Percentiles rank a stretch among this genome's conserved stretches.
Conservation (phyloP, 495 filamentous ascomycete species). For the Aspergillus incahuasiensis region DNA sequence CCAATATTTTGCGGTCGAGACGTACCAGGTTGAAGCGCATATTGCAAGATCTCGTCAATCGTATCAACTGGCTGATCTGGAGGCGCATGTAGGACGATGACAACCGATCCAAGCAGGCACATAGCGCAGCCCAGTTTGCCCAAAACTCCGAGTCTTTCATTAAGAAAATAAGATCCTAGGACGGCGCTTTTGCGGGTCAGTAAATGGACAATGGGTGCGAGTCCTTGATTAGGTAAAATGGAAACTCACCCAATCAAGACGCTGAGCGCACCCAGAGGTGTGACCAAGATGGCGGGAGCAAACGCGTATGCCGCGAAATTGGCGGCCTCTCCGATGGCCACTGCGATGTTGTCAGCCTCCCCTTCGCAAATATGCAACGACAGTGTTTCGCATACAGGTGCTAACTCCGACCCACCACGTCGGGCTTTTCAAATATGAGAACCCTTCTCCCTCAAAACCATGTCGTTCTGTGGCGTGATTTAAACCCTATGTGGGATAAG, state of each 20-base stretch:
- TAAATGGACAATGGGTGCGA: not conserved
- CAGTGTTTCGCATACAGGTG: slow-evolving; percentile 57
- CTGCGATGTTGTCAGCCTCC: slow-evolving; percentile 36
- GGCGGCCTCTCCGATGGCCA: slow-evolving; percentile 80
- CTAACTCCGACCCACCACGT: slow-evolving; percentile 93
- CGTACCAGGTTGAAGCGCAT: slow-evolving; percentile 85
- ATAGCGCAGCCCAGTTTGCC: slow-evolving; percentile 94
- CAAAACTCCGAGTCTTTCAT: slow-evolving; percentile 80
- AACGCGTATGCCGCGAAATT: slow-evolving; percentile 99
- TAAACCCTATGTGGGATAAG: slow-evolving; percentile 58
- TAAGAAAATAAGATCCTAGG: slow-evolving; percentile 87
- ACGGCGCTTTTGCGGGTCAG: slow-evolving; percentile 59
- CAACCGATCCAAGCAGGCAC: slow-evolving; percentile 92
- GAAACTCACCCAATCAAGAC: slow-evolving; percentile 75
- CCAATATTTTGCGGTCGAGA: not conserved
- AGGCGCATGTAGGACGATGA: slow-evolving; percentile 95
- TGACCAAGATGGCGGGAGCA: slow-evolving; percentile 94
- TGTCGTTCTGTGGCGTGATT: slow-evolving; percentile 84
- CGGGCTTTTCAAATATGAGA: slow-evolving; percentile 84
- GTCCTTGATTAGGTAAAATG: not conserved
- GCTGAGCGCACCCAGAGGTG: slow-evolving; percentile 85
- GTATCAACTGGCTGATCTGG: slow-evolving; percentile 84
- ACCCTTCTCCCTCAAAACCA: slow-evolving; percentile 96
- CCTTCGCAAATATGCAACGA: not conserved
- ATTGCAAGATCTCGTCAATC: slow-evolving; percentile 81